These are phyloP conservation scores for Paracoccidioides lutzii DNA, from an alignment of 2,329 filamentous ascomycete genomes.

Conservation along the genomic window DNA sequence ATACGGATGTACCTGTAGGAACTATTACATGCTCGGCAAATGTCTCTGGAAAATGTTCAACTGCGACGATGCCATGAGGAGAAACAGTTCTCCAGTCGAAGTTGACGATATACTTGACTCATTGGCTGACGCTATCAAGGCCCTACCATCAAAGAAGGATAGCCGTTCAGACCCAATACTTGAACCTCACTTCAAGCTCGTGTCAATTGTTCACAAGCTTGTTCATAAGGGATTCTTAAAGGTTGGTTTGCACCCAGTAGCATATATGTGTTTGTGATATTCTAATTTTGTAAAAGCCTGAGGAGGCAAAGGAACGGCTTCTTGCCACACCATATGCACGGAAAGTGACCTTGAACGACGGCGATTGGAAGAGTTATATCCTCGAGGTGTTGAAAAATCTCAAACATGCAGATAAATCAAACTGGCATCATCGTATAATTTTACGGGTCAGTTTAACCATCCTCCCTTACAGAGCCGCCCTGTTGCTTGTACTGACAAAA, in stretches of 20 bases:
- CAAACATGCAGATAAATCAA: slow-evolving; percentile 67
- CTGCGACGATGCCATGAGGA: slow-evolving; percentile 30
- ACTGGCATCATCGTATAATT: slow-evolving; percentile 90
- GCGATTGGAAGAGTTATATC: slow-evolving; percentile 49
- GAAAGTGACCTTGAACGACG: slow-evolving; percentile 37
- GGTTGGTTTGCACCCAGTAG: slow-evolving; percentile 20
- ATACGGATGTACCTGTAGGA: slow-evolving; percentile 26
- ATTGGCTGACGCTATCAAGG: slow-evolving; percentile 47
- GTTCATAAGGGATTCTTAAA: slow-evolving; percentile 41
- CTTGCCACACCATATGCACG: slow-evolving; percentile 43
- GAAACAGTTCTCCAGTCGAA: slow-evolving; percentile 23
- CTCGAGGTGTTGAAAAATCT: slow-evolving; percentile 46
- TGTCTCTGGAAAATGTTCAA: slow-evolving; percentile 59
- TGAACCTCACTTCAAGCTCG: slow-evolving; percentile 85
- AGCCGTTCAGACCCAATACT: slow-evolving; percentile 60
- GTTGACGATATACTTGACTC: slow-evolving; percentile 42
- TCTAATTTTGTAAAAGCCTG: slow-evolving; percentile 25
- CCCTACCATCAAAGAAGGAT: slow-evolving; percentile 48
- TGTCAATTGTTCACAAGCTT: slow-evolving; percentile 70
- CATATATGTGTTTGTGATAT: slow-evolving; percentile 16
- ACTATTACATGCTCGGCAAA: slow-evolving; percentile 58
- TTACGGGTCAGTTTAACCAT: slow-evolving; percentile 46
- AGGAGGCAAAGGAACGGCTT: slow-evolving; percentile 39
- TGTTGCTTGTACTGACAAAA: slow-evolving; percentile 2
- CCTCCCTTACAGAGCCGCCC: slow-evolving; percentile 22